Evolutionary conservation across 768 basidiomycete genomes (phyloP).

Genomic region (Pisolithus albus): DNA sequence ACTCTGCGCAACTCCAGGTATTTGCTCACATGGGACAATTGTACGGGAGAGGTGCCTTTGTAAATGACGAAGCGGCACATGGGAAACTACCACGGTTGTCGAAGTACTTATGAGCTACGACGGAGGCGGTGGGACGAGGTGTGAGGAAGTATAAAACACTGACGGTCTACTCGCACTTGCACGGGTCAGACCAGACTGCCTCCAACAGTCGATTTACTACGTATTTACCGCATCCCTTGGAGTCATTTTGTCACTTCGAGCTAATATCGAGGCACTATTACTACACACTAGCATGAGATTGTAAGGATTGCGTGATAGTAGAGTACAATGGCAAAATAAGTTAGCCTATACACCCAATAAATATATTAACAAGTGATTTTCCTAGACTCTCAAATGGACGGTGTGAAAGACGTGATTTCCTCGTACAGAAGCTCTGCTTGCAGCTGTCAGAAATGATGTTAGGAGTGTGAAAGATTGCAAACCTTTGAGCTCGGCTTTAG

Average conservation of each 20-base stretch:
- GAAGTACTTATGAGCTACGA: too few species aligned
- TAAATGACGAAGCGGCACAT: slow-evolving; percentile 95
- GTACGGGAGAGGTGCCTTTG: slow-evolving; percentile 91
- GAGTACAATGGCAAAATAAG: neutral
- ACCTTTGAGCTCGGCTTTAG: slow-evolving; percentile 68
- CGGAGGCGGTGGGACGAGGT: neutral
- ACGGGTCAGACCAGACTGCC: too few species aligned
- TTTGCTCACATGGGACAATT: slow-evolving; percentile 69
- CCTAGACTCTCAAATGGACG: slow-evolving; percentile 41
- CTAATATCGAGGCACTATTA: too few species aligned
- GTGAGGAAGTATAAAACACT: neutral
- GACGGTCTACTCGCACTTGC: too few species aligned
- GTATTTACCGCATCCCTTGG: too few species aligned
- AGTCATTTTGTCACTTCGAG: too few species aligned
- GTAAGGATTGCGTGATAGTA: neutral
- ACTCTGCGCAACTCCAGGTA: neutral
- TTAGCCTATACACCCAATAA: neutral
- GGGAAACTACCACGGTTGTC: neutral
- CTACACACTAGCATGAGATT: neutral
- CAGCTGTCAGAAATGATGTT: slow-evolving; percentile 5
- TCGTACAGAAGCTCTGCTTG: slow-evolving; percentile 62
- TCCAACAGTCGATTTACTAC: too few species aligned
- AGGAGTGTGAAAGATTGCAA: neutral
- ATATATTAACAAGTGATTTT: neutral
- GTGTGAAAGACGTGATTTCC: slow-evolving; percentile 73